Conservation (phyloP, 805 yeast species). For the Sporopachydermia lactativora region DNA sequence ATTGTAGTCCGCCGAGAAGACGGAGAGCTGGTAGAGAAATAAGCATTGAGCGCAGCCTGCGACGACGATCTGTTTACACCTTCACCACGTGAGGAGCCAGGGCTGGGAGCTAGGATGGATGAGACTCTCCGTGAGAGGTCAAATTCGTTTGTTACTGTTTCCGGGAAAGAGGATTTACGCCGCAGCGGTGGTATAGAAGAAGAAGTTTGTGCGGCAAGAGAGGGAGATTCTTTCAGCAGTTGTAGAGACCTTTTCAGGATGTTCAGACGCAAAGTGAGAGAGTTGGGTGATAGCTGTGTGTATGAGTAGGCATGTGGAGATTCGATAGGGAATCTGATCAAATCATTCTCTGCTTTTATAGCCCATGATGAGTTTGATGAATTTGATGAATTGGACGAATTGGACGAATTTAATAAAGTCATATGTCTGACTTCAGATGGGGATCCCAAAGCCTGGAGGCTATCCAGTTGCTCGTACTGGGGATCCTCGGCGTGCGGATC, state of each 20-base stretch:
- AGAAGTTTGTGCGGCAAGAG: slow-evolving; percentile 18
- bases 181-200: slow-evolving; percentile 13
- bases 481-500: too few species aligned
- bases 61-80: neutral
- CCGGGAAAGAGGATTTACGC: slow-evolving; percentile 9
- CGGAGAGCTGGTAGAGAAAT: neutral
- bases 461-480: too few species aligned
- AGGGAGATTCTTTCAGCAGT: slow-evolving; percentile 54
- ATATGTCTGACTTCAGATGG: too few species aligned
- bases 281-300: slow-evolving; percentile 69
- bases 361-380: slow-evolving; percentile 1
- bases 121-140: slow-evolving; percentile 7
- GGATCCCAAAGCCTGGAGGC: too few species aligned
- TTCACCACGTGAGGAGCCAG: neutral
- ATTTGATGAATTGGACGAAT: too few species aligned
- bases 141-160: slow-evolving; percentile 3
- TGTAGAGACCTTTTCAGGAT: slow-evolving; percentile 67
- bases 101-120: slow-evolving; percentile 10
- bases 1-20: too few species aligned
- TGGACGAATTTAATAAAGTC: too few species aligned
- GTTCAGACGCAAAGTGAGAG: slow-evolving; percentile 59
- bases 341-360: slow-evolving; percentile 21
- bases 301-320: slow-evolving; percentile 79
- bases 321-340: slow-evolving; percentile 56
- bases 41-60: neutral